A percentile compares a stretch with the other conserved stretches of the same genome.
phyloP scores from a whole-genome alignment of 768 basidiomycete genomes.

The Cystobasidium onofrii region DNA sequence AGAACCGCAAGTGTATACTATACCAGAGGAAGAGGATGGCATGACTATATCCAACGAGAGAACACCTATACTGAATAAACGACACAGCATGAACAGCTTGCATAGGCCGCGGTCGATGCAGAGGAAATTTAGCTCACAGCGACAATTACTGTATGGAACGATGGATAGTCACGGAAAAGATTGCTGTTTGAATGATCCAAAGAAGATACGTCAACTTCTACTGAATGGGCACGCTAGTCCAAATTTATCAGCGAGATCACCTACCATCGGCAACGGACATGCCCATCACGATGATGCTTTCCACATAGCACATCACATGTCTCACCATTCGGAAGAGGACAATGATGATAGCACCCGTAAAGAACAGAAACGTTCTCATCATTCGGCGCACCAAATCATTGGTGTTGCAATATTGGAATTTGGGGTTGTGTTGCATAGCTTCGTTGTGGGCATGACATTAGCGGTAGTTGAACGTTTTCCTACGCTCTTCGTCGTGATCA shows the following conservation, averaged over 20 bases:
- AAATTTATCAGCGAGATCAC: not conserved
- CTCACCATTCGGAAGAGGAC: not conserved
- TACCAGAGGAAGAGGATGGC: not conserved
- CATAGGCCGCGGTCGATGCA: not conserved
- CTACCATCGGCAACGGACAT: not conserved
- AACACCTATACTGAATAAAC: not conserved
- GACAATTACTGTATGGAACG: not conserved
- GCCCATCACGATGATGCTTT: not conserved
- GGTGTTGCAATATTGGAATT: conserved; percentile 90
- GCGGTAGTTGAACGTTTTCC: conserved; percentile 72
- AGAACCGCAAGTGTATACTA: not conserved
- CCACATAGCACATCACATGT: not conserved
- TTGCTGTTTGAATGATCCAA: not conserved
- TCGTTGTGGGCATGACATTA: conserved; percentile 76
- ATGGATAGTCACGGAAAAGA: not conserved
- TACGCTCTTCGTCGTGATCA: conserved; percentile 70
- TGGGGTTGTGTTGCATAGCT: conserved; percentile 87
- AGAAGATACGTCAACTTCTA: not conserved
- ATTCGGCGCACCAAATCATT: conserved; percentile 49
- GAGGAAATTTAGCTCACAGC: not conserved
- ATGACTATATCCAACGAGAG: not conserved
- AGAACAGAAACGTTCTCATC: not conserved
- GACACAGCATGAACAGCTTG: not conserved
- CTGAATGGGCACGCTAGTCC: not conserved
- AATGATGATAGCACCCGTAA: not conserved